These are phyloP conservation scores for Cinnamomum micranthum DNA, from an alignment of 164 flowering plant species.

Conservation along the genomic window DNA sequence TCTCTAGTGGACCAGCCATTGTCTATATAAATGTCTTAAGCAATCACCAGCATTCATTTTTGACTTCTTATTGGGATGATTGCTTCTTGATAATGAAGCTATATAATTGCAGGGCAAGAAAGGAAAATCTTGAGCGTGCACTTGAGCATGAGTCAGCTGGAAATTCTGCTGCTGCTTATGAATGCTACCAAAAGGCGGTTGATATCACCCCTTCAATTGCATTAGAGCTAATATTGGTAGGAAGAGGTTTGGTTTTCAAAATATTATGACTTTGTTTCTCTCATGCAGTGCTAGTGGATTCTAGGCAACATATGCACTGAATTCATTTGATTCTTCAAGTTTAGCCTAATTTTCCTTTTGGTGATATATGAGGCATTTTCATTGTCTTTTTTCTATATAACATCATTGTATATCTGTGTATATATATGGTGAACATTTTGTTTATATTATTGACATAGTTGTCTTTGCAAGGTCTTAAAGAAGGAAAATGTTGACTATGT, in stretches of 20 bases:
- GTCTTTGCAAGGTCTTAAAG: conserved; percentile 60
- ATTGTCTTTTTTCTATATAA: neutral
- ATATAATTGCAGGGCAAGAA: conserved; percentile 55
- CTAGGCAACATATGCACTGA: neutral
- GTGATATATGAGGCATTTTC: neutral
- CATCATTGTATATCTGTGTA: no score
- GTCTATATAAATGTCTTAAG: neutral
- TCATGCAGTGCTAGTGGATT: no score
- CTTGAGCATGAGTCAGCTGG: conserved; percentile 83
- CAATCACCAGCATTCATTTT: neutral
- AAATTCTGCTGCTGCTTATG: conserved; percentile 78
- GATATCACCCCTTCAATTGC: conserved; percentile 90
- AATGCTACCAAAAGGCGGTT: conserved; percentile 95
- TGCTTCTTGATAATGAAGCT: neutral
- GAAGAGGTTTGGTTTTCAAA: neutral
- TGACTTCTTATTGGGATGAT: neutral
- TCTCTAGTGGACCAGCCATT: no score
- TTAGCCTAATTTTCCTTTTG: neutral
- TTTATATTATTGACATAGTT: conserved; percentile 15
- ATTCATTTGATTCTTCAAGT: neutral
- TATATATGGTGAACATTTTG: neutral
- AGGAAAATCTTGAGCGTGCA: conserved; percentile 90
- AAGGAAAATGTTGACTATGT: conserved; percentile 66
- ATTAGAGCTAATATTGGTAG: conserved; percentile 77
- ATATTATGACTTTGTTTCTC: neutral